phyloP scores from a whole-genome alignment of 805 yeast genomes.

The Saccharomycopsis capsularis region DNA sequence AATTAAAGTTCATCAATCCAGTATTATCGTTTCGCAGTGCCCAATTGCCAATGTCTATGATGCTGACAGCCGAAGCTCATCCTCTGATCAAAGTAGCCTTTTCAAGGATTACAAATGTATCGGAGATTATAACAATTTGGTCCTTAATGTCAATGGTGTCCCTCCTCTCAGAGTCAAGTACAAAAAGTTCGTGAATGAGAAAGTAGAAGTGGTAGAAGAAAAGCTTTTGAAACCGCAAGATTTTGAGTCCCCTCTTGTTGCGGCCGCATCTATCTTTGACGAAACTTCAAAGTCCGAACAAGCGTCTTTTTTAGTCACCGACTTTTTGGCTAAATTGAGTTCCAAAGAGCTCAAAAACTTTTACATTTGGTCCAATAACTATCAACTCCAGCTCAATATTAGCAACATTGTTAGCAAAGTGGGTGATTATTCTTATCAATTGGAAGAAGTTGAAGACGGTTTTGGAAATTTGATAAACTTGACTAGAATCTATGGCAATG shows the following conservation, averaged over 20 bases:
- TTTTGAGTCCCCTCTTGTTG: conserved; percentile 44
- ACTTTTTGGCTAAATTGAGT: conserved; percentile 6
- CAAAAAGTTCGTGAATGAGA: conserved; percentile 37
- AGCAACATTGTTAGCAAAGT: conserved; percentile 30
- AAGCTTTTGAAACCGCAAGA: conserved; percentile 41
- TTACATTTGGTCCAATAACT: conserved; percentile 32
- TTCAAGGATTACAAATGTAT: conserved; percentile 48
- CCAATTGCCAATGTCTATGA: conserved; percentile 57
- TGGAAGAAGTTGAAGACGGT: conserved; percentile 58
- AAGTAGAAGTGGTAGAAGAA: conserved; percentile 32
- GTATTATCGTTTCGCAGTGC: conserved; percentile 64
- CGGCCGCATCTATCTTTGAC: conserved; percentile 22
- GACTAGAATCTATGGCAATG: conserved; percentile 26
- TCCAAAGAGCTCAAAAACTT: conserved; percentile 21
- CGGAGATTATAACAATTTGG: conserved; percentile 47
- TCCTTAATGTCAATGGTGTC: conserved; percentile 60
- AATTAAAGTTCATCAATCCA: conserved; percentile 54
- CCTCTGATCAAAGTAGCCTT: conserved; percentile 26
- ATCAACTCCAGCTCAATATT: conserved; percentile 39
- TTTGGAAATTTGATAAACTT: conserved; percentile 52
- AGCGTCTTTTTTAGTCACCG: conserved; percentile 5
- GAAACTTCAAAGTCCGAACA: conserved; percentile 2
- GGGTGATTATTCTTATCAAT: conserved; percentile 51
- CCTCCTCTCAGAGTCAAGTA: conserved; percentile 66
- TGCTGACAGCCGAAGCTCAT: neutral